Base-by-base conservation (phyloP, 2,329 filamentous ascomycete species). In the Trichoderma lentiforme region DNA sequence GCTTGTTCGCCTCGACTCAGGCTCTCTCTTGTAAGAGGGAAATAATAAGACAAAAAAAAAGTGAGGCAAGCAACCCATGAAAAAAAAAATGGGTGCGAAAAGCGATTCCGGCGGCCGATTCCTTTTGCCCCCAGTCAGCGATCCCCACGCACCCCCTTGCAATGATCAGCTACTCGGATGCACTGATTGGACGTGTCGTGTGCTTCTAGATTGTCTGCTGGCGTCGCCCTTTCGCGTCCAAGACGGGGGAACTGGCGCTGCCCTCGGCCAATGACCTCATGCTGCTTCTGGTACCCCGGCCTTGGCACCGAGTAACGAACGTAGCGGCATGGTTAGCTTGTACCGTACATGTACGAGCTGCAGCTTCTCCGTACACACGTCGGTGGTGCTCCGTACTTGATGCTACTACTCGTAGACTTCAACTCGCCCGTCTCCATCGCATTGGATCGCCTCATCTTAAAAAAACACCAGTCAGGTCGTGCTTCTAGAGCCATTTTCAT, bases 231-330 rank as follows among this genome's bases (percentile, higher is more conserved):
- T 36, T 70, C 57, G 67, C 67, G 67, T 61, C 18, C 24, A 21
- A 62, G n/a, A 70, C 30, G 67, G 56, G 56, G 63, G 36, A 26
- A 47, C 34, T 30, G 12, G 34, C 53, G 36, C 39, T 65, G 61
- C n/a, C 6, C n/a, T 65, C 57, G 56, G 69, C 69, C 69, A 58
- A 71, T 71, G 69, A 71, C 69, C 69, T 71, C 69, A 71, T 71
- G 26, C 12, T 66, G 69, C 69, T 14, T 71, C 62, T 58, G 51
- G 51, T 58, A 71, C 69, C 69, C 69, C 69, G 69, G 69, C 56
- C 60, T 71, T 71, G 69, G 69, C 69, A 58, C 47, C 53, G 24
- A 64, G 61, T 26, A 60, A 9, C 24, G 6, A 30, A n/a, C 15
- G 26, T 58, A 60, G 36, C 36, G 39, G 56, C 56, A 57, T 39